These are phyloP conservation scores for Leucaena leucocephala DNA, from an alignment of 306 rosid genomes.

Conservation along the genomic window DNA sequence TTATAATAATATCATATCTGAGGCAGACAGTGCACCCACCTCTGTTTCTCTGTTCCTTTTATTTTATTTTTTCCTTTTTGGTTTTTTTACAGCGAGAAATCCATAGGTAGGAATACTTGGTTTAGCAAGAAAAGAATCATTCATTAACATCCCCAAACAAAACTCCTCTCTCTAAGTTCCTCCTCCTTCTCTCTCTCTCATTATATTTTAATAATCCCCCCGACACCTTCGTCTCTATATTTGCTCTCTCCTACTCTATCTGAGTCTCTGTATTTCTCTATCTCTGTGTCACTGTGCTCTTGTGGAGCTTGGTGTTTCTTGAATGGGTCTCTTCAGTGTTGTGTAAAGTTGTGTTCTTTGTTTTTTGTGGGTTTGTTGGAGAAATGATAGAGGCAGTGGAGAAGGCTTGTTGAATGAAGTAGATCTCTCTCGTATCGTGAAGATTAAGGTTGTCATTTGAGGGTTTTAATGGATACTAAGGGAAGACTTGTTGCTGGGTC, in stretches of 20 bases:
- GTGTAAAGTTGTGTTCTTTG: constrained; percentile 38
- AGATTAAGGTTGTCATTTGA: constrained; percentile 37
- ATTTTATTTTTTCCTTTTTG: background rate
- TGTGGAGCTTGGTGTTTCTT: background rate
- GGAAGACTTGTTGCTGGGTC: constrained; percentile 78
- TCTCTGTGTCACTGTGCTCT: background rate
- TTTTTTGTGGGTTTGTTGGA: background rate
- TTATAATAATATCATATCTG: background rate
- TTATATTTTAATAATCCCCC: constrained; percentile 32
- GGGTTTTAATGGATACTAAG: constrained; percentile 57
- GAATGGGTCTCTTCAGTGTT: constrained; percentile 11
- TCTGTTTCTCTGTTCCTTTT: background rate
- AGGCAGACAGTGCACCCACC: constrained; percentile 28
- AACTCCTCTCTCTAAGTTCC: constrained; percentile 20
- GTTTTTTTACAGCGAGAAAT: constrained; percentile 28
- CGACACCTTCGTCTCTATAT: constrained; percentile 20
- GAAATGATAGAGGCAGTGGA: constrained; percentile 31
- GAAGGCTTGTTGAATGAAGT: constrained; percentile 31
- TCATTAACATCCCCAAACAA: constrained; percentile 29
- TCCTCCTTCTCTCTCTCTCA: background rate
- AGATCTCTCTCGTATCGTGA: constrained; percentile 33
- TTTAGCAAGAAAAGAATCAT: constrained; percentile 59
- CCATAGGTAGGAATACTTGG: constrained; percentile 30
- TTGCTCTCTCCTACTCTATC: background rate
- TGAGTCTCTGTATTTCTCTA: background rate